Percentiles rank a stretch among this genome's conserved stretches.
These are phyloP conservation scores for Aschersonia sp. DNA, from an alignment of 2,329 filamentous ascomycete species.

Conservation along the genomic window DNA sequence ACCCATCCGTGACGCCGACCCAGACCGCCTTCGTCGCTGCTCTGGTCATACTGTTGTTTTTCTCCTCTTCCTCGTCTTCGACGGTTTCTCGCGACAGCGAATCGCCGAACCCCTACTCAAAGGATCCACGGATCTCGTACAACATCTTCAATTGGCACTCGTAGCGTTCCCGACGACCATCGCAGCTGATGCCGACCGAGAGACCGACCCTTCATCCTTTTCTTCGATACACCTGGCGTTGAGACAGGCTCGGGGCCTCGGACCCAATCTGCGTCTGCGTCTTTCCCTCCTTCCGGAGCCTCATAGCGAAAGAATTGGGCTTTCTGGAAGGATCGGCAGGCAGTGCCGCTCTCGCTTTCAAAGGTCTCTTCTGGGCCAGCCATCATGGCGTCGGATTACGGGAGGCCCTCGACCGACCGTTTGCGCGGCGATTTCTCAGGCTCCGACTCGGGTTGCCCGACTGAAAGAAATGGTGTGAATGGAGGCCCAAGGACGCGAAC, in stretches of 20 bases:
- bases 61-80: too few species aligned
- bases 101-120: background rate
- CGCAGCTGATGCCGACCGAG: conserved; percentile 23
- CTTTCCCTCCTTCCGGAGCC: background rate
- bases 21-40: background rate
- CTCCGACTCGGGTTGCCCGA: conserved; percentile 16
- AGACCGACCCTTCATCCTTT: conserved; percentile 14
- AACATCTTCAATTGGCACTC: conserved; percentile 14
- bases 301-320: conserved; percentile 6
- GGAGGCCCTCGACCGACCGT: conserved; percentile 24
- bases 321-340: conserved; percentile 6
- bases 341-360: background rate
- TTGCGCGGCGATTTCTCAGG: conserved; percentile 14
- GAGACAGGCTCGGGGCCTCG: conserved; percentile 8
- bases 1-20: background rate
- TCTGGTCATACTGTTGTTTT: background rate
- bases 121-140: background rate
- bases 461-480: conserved; percentile 22
- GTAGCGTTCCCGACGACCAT: conserved; percentile 6
- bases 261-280: conserved; percentile 1
- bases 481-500: conserved; percentile 16
- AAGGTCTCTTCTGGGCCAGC: conserved; percentile 1
- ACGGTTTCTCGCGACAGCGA: too few species aligned
- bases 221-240: conserved; percentile 16
- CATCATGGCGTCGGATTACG: conserved; percentile 33